Base-by-base conservation (phyloP, 2,329 filamentous ascomycete genomes). In the Talaromyces piceae region DNA sequence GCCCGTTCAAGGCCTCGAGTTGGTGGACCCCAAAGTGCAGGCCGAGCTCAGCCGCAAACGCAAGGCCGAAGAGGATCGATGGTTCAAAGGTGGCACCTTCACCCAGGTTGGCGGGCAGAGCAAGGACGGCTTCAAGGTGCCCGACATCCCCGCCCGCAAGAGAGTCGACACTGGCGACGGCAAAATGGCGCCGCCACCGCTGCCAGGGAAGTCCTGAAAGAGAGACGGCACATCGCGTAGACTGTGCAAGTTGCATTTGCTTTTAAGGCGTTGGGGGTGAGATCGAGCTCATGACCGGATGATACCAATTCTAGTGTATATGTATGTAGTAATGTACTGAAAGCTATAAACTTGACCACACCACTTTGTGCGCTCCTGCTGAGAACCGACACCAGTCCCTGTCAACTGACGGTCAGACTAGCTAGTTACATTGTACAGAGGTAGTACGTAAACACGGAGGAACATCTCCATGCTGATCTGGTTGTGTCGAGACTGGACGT, bases 81-180 rank as follows among this genome's bases (percentile, higher is more conserved):
- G 90, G 86, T 98, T 98, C 76, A 95, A 93, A 70, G 88, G 89
- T 44, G 93, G 93, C n/a, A 91, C 88, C 0, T 98, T 98, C 64
- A 96, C 93, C 7, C 91, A 96, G 67, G 80, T 95, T 51, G 83
- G 83, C 8, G 59, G 57, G 41, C 63, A 68, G 51, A 63, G 56
- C 55, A 77, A 77, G 47, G 81, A 76, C 9, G 85, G 82, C 1
- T 95, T 96, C 78, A 95, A 91, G 69, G 86, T 94, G 33, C 90
- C 91, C 13, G 78, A 78, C 2, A 65, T 91, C 58, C 89, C 88
- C 13, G 73, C 80, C 23, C 78, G 73, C 49, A 96, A 96, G 75
- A 90, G 83, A 69, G 73, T 83, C 23, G 81, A 87, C 63, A 84
- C 78, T 1, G 83, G 82, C 1, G 73, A 75, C 47, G 74, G 75